Evolutionary conservation across 805 yeast species (phyloP).

Genomic region (Yarrowia sp.): DNA sequence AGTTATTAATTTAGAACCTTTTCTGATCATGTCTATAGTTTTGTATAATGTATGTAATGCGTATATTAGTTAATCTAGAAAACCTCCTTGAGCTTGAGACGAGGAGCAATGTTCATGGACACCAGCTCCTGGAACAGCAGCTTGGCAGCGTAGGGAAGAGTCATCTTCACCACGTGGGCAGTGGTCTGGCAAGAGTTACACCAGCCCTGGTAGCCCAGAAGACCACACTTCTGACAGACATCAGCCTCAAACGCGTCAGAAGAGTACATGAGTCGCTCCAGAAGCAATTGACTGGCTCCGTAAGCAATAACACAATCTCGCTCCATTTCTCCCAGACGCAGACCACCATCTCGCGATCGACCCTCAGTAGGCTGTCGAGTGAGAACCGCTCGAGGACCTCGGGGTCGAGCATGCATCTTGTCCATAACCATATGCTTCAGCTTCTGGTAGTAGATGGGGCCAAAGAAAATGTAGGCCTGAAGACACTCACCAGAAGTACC

Average conservation of each 20-base stretch:
- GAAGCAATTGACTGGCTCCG: conserved; percentile 93
- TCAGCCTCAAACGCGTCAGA: conserved; percentile 99
- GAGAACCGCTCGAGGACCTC: conserved; percentile 97
- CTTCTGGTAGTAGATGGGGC: conserved; percentile 97
- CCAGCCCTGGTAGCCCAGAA: conserved; percentile 98
- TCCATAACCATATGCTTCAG: conserved; percentile 98
- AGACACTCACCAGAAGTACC: conserved; percentile 98
- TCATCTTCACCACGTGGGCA: conserved; percentile 87
- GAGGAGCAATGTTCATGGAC: conserved; percentile 99
- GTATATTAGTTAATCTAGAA: conserved; percentile 53
- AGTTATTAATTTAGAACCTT: conserved; percentile 30
- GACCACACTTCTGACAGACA: conserved; percentile 90
- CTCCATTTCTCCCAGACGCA: conserved; percentile 99
- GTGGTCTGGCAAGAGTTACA: conserved; percentile 94
- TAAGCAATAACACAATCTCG: conserved; percentile 99
- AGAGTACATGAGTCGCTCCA: conserved; percentile 94
- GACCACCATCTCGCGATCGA: conserved; percentile 98
- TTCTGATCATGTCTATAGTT: not conserved
- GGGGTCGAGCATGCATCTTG: conserved; percentile 99
- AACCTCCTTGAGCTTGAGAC: conserved; percentile 86
- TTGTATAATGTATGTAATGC: conserved; percentile 8
- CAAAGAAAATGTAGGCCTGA: conserved; percentile 97
- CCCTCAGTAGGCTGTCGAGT: conserved; percentile 99
- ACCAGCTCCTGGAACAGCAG: conserved; percentile 93
- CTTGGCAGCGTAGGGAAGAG: conserved; percentile 99